Evolutionary conservation across 2,329 filamentous ascomycete species (phyloP), one percentile per base, ranked within the genome.

Genomic region (Shiraia sp.): DNA sequence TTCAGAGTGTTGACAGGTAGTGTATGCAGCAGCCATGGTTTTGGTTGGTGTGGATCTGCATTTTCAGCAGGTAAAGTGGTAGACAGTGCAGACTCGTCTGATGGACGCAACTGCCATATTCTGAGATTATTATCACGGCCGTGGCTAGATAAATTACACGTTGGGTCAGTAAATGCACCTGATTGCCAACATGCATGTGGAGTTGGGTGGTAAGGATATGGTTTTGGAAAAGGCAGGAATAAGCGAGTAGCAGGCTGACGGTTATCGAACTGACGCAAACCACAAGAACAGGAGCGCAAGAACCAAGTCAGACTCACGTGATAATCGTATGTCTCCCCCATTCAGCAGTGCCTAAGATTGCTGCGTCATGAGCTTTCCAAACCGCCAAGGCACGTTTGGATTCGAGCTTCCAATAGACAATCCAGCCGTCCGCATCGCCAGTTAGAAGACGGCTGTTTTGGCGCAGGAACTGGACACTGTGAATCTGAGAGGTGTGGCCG

Each of bases 1-100:
- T 97, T 99, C 73, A 97, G 81, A 1, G 92, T 90, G 62, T 96
- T 96, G 30, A 97, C 90, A 4, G 87, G 78, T 4, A 99, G 73
- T 3, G 88, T 80, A 68, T 96, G 82, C 15, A 96, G 69, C n/a
- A 96, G 74, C 90, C 89, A 95, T 22, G 93, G 93, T 57, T 85
- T 79, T 13, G 78, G 80, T 22, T 64, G 50, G 73, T 79, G 35
- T 67, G 68, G 32, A 68, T 71, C 19, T 66, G 68, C 2, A 65
- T 73, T 32, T 47, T 95, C 88, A 23, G 92, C 79, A 0, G 92
- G 92, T 10, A 95, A 73, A 7, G 73, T 74, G 24, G 78, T 85
- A 57, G 85, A 87, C 51, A 96, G 74, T 12, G 74, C 67, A 15
- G 75, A 66, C 59, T 93, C 86, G 40, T 87, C 81, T 7, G 75